Evolutionary conservation across 75 land plant genomes (phyloP).

Genomic region (Pinus taeda): DNA sequence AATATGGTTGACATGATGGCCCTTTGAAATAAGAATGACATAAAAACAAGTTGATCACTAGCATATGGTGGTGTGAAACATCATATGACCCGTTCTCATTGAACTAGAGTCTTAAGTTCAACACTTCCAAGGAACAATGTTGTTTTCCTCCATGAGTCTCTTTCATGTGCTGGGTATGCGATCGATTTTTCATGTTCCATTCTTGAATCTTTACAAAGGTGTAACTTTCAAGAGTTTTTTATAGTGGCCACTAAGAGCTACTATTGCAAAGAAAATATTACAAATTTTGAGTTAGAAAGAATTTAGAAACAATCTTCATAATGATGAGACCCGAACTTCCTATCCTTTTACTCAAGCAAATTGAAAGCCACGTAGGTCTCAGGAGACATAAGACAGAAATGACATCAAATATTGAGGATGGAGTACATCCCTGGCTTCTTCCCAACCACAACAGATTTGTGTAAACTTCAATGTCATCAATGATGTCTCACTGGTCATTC

Average conservation of each 20-base stretch:
- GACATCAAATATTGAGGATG: too few species aligned
- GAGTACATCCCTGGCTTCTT: too few species aligned
- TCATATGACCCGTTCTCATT: neutral
- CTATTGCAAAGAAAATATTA: neutral
- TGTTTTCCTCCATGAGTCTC: neutral
- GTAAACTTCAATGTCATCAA: too few species aligned
- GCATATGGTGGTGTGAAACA: neutral
- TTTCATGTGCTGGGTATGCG: neutral
- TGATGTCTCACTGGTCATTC: too few species aligned
- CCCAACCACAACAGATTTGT: too few species aligned
- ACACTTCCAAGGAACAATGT: neutral
- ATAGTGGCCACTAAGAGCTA: neutral
- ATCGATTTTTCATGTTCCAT: neutral
- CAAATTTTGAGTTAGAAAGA: too few species aligned
- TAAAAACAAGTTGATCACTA: neutral
- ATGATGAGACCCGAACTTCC: too few species aligned
- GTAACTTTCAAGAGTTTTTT: neutral
- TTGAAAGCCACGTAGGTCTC: too few species aligned
- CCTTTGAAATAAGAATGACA: neutral
- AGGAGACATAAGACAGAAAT: too few species aligned
- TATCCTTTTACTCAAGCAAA: too few species aligned
- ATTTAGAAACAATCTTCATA: too few species aligned
- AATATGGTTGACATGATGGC: neutral
- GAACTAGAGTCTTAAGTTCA: neutral
- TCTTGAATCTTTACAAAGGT: neutral